Percentiles rank a stretch among this genome's conserved stretches.
phyloP scores from a whole-genome alignment of 2,329 filamentous ascomycete genomes.

The Trichoderma sp. region DNA sequence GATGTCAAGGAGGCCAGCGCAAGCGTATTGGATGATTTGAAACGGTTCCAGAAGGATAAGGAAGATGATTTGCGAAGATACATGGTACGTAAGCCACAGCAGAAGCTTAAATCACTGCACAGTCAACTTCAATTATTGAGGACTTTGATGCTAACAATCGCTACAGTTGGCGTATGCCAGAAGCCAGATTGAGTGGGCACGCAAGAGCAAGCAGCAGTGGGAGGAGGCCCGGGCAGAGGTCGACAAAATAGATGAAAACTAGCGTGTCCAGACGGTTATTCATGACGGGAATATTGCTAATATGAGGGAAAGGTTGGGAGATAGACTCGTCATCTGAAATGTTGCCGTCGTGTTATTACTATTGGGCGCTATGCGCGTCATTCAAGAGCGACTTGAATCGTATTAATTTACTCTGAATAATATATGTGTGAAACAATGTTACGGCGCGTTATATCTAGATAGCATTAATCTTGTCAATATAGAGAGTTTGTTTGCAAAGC shows the following conservation, averaged over 20 bases:
- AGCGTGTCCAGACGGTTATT: slow-evolving; percentile 15
- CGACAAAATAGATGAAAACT: slow-evolving; percentile 74
- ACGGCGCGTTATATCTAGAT: background rate
- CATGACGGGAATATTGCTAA: background rate
- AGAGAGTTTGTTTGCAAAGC: background rate
- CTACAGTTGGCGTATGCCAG: slow-evolving; percentile 82
- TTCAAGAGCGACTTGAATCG: background rate
- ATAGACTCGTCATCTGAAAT: background rate
- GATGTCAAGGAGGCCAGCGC: slow-evolving; percentile 91
- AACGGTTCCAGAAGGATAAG: slow-evolving; percentile 91
- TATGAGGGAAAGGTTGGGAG: background rate
- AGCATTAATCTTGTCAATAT: background rate
- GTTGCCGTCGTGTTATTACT: background rate
- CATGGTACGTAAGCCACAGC: slow-evolving; percentile 70
- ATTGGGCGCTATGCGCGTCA: background rate
- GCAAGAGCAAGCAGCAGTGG: slow-evolving; percentile 86
- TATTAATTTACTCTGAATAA: slow-evolving; percentile 7
- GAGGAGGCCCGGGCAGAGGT: slow-evolving; percentile 86
- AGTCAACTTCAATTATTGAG: background rate
- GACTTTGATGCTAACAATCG: slow-evolving; percentile 5
- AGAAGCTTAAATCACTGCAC: background rate
- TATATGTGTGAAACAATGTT: background rate
- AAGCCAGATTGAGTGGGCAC: slow-evolving; percentile 92
- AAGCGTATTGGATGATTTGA: slow-evolving; percentile 84
- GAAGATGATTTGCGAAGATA: slow-evolving; percentile 91